phyloP scores from a whole-genome alignment of 495 filamentous ascomycete genomes.

The Clavariopsis aquatica region DNA sequence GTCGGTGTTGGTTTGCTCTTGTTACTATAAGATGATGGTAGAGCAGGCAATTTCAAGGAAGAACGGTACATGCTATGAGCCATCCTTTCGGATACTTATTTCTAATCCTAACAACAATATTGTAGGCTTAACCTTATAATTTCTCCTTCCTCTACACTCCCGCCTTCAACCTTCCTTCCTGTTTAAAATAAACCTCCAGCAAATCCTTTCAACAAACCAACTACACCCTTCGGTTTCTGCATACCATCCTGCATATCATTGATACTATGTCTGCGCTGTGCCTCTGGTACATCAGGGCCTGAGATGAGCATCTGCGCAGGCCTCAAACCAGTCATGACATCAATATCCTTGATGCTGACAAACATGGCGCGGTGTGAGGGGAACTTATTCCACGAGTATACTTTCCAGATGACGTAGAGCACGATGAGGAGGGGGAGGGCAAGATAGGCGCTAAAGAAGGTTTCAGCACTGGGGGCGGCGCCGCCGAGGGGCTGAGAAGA shows the following conservation, averaged over 20 bases:
- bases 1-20: no score
- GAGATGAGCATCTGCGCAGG: slow-evolving; percentile 2
- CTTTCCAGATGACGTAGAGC: slow-evolving; percentile 52
- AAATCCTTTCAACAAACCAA: background rate
- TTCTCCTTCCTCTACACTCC: no score
- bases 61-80: no score
- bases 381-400: slow-evolving; percentile 33
- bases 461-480: background rate
- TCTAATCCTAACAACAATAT: no score
- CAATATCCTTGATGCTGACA: slow-evolving; percentile 26
- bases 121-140: no score
- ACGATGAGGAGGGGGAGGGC: slow-evolving; percentile 20
- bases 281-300: slow-evolving; percentile 19
- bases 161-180: no score
- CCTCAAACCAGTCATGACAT: slow-evolving; percentile 24
- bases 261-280: slow-evolving; percentile 14
- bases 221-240: background rate
- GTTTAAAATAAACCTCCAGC: background rate
- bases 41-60: no score
- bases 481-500: slow-evolving; percentile 28
- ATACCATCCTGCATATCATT: background rate
- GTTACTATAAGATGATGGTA: background rate
- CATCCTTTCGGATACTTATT: background rate
- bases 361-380: slow-evolving; percentile 28
- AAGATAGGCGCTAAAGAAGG: slow-evolving; percentile 24